phyloP scores from a whole-genome alignment of 345 rosid genomes.

The Eucalyptus erythrocorys region DNA sequence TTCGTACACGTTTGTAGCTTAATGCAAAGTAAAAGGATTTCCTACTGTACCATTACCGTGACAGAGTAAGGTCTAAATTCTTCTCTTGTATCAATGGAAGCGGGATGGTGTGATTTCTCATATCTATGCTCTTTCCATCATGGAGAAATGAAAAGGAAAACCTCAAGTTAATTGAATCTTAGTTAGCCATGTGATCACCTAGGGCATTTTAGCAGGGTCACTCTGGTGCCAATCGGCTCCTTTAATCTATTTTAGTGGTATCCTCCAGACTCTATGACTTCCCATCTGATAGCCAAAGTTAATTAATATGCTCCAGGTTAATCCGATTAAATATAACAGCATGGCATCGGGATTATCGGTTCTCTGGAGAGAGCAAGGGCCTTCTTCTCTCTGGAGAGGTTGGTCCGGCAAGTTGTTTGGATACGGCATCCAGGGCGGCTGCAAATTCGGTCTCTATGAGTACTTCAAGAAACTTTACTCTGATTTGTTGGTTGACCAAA shows the following conservation, averaged over 20 bases:
- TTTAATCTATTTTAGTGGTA: neutral
- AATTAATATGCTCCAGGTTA: slow-evolving; percentile 17
- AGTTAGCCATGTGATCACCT: neutral
- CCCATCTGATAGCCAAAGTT: neutral
- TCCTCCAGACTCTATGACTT: too few relatives aligned
- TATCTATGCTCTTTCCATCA: neutral
- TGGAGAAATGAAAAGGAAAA: neutral
- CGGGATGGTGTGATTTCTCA: neutral
- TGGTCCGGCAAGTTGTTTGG: slow-evolving; percentile 58
- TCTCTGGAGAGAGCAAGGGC: slow-evolving; percentile 63
- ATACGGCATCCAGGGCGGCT: slow-evolving; percentile 61
- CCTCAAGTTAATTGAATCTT: neutral
- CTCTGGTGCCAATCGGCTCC: neutral
- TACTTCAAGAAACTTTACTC: slow-evolving; percentile 55
- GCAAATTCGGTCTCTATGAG: slow-evolving; percentile 60
- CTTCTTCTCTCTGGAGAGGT: slow-evolving; percentile 59
- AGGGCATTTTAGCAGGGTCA: neutral
- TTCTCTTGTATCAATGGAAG: neutral
- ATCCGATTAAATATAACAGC: slow-evolving; percentile 44
- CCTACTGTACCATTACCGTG: neutral
- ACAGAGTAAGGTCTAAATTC: neutral
- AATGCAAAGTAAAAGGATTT: neutral
- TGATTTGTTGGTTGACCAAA: slow-evolving; percentile 17
- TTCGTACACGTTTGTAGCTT: neutral
- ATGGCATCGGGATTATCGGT: slow-evolving; percentile 38